phyloP scores from a whole-genome alignment of 495 filamentous ascomycete genomes.

The Evernia prunastri region DNA sequence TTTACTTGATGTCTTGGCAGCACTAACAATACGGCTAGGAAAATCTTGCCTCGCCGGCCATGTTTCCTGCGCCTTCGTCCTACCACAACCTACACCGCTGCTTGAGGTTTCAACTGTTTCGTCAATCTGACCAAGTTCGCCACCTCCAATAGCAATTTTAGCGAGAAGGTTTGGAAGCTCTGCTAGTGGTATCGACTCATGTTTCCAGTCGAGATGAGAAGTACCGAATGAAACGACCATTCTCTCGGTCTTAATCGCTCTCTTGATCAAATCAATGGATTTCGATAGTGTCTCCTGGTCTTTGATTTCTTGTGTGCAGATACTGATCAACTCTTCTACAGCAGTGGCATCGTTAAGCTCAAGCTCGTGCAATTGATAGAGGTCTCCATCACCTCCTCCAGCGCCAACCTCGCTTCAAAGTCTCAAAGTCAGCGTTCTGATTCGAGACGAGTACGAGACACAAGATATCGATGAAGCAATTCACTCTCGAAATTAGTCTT shows the following conservation, averaged over 20 bases:
- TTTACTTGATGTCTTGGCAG: neutral
- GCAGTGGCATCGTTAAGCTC: conserved; percentile 36
- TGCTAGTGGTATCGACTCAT: conserved; percentile 40
- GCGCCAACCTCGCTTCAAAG: conserved; percentile 55
- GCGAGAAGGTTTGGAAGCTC: conserved; percentile 37
- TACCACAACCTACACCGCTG: neutral
- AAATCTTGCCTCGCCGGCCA: neutral
- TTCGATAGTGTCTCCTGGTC: conserved; percentile 33
- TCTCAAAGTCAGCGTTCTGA: neutral
- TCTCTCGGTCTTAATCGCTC: conserved; percentile 35
- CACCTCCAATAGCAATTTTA: neutral
- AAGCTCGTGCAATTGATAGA: conserved; percentile 58
- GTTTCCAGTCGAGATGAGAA: conserved; percentile 36
- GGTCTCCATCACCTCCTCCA: conserved; percentile 72
- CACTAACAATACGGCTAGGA: conserved; percentile 15
- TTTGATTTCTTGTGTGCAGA: conserved; percentile 35
- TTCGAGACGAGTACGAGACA: neutral
- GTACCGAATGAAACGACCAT: conserved; percentile 38
- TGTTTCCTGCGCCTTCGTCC: neutral
- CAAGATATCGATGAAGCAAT: neutral
- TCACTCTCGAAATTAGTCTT: neutral
- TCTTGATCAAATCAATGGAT: conserved; percentile 32
- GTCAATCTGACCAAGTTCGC: conserved; percentile 3
- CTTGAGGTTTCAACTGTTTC: neutral
- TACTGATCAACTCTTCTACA: conserved; percentile 24